Percentiles rank a stretch among this genome's conserved stretches.
phyloP scores from a whole-genome alignment of 2,329 filamentous ascomycete genomes.

The Fusarium temperatum region DNA sequence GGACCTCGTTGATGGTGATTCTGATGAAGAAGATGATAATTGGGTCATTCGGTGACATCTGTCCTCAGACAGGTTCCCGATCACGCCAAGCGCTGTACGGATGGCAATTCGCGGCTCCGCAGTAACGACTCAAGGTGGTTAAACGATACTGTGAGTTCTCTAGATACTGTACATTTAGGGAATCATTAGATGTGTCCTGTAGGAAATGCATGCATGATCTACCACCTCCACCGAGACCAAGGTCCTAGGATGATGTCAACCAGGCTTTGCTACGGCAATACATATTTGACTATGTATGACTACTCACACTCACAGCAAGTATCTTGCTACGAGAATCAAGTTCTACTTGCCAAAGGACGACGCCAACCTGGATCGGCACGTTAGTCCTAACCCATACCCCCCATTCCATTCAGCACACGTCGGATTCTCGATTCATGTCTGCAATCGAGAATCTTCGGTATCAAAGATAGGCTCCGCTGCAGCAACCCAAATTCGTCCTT shows the following conservation, averaged over 20 bases:
- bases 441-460: slow-evolving; percentile 3
- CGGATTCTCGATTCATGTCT: neutral
- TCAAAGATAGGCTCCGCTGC: slow-evolving; percentile 12
- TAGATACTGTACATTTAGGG: neutral
- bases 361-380: neutral
- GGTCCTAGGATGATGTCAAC: slow-evolving; percentile 20
- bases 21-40: slow-evolving; percentile 45
- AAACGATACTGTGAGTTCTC: slow-evolving; percentile 4
- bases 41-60: slow-evolving; percentile 39
- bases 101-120: slow-evolving; percentile 7
- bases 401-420: slow-evolving; percentile 2
- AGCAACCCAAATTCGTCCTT: neutral
- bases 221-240: slow-evolving; percentile 14
- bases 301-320: neutral
- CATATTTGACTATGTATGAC: neutral
- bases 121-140: neutral
- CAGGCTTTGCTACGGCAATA: neutral
- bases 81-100: neutral
- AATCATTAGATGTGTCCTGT: slow-evolving; percentile 4
- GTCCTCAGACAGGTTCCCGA: neutral
- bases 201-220: slow-evolving; percentile 29
- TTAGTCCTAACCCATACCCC: slow-evolving; percentile 21
- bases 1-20: slow-evolving; percentile 57
- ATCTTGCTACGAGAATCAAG: slow-evolving; percentile 1
- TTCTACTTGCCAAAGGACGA: slow-evolving; percentile 9